Evolutionary conservation across 352 stramenopile species (phyloP).

Genomic region (Halophytophthora polymorphica): DNA sequence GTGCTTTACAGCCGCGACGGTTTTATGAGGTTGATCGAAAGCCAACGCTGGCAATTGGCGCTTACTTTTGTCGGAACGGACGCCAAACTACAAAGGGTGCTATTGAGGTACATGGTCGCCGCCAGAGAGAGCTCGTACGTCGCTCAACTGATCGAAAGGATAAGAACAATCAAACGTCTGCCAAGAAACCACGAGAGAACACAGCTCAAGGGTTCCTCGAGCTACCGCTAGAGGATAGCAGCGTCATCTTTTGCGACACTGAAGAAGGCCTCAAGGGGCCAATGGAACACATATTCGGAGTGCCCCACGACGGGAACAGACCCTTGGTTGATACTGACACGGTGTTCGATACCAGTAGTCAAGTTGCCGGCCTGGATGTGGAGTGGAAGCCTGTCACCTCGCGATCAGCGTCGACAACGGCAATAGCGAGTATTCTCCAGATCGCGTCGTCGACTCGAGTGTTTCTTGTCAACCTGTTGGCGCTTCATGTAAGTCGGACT

Average conservation of each 20-base stretch:
- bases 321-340: background rate
- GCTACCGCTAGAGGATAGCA: slow-evolving; percentile 15
- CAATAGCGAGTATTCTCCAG: slow-evolving; percentile 60
- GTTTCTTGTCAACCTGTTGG: slow-evolving; percentile 59
- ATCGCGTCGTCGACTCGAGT: slow-evolving; percentile 42
- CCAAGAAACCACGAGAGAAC: background rate
- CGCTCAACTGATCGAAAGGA: slow-evolving; percentile 28
- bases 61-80: slow-evolving; percentile 63
- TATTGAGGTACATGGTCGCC: slow-evolving; percentile 44
- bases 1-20: slow-evolving; percentile 61
- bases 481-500: slow-evolving; percentile 59
- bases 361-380: slow-evolving; percentile 55
- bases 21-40: slow-evolving; percentile 56
- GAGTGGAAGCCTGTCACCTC: slow-evolving; percentile 54
- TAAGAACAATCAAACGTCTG: slow-evolving; percentile 15
- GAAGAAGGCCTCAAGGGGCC: slow-evolving; percentile 24
- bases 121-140: slow-evolving; percentile 29
- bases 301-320: slow-evolving; percentile 13
- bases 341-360: background rate
- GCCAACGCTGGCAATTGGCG: slow-evolving; percentile 58
- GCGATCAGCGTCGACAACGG: slow-evolving; percentile 19
- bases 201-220: slow-evolving; percentile 21
- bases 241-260: slow-evolving; percentile 42
- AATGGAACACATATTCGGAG: slow-evolving; percentile 25
- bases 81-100: slow-evolving; percentile 35